Evolutionary conservation across 495 filamentous ascomycete species (phyloP).

Genomic region (Neurospora intermedia): DNA sequence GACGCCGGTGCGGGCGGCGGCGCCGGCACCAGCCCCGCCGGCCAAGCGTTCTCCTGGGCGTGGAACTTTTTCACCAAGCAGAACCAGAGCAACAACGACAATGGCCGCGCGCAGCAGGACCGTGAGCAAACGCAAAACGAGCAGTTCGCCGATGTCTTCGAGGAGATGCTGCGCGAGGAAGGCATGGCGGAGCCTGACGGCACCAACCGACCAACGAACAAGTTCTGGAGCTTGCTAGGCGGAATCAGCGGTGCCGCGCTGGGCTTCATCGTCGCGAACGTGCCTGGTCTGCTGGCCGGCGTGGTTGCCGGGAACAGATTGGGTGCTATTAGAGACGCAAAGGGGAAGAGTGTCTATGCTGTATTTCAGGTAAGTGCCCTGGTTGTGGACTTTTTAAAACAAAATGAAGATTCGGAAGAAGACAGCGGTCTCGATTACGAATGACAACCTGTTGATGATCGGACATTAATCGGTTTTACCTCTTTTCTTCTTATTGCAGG

Average conservation of each 20-base stretch:
- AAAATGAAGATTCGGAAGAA: not conserved
- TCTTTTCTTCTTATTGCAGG: slow-evolving; percentile 20
- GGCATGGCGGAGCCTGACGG: slow-evolving; percentile 57
- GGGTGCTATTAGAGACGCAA: slow-evolving; percentile 76
- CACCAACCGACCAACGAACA: slow-evolving; percentile 46
- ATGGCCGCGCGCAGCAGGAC: slow-evolving; percentile 6
- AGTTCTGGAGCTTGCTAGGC: slow-evolving; percentile 80
- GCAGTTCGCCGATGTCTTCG: slow-evolving; percentile 87
- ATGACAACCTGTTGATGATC: not conserved
- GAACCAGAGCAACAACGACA: slow-evolving; percentile 6
- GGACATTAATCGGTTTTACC: not conserved
- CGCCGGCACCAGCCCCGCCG: slow-evolving; percentile 22
- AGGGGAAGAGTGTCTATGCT: slow-evolving; percentile 89
- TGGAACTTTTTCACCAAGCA: slow-evolving; percentile 40
- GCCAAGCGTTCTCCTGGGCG: slow-evolving; percentile 33
- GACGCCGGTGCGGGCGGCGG: slow-evolving; percentile 43
- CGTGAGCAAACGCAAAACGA: slow-evolving; percentile 44
- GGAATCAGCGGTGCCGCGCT: slow-evolving; percentile 80
- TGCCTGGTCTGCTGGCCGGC: slow-evolving; percentile 80
- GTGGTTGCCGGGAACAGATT: slow-evolving; percentile 87
- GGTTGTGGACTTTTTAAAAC: slow-evolving; percentile 1
- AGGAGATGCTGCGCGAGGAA: slow-evolving; percentile 96
- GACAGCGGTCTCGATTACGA: not conserved
- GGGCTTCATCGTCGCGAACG: slow-evolving; percentile 89
- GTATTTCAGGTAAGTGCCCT: slow-evolving; percentile 53